These are phyloP conservation scores for Hysterangium stoloniferum DNA, from an alignment of 768 basidiomycete genomes.

Conservation along the genomic window DNA sequence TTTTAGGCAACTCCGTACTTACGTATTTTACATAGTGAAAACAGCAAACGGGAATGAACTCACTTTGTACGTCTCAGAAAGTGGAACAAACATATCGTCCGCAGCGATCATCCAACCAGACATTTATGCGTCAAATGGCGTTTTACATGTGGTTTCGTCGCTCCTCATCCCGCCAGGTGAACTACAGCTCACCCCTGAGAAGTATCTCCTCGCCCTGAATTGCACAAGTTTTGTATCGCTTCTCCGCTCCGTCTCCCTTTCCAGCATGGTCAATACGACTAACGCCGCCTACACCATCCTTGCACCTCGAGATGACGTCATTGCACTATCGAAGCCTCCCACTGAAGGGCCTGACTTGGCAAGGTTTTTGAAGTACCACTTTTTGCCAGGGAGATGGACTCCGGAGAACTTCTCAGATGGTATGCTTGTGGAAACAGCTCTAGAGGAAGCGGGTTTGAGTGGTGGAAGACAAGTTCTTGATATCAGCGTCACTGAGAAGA, in stretches of 20 bases:
- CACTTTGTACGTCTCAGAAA: conserved; percentile 46
- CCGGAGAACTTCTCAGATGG: conserved; percentile 63
- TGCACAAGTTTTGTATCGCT: conserved; percentile 87
- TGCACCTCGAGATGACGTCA: conserved; percentile 82
- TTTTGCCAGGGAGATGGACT: conserved; percentile 75
- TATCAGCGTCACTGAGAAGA: conserved; percentile 49
- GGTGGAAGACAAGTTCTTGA: conserved; percentile 63
- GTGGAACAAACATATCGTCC: conserved; percentile 44
- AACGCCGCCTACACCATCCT: conserved; percentile 76
- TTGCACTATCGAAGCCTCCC: conserved; percentile 51
- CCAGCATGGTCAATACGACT: conserved; percentile 60
- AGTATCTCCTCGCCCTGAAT: conserved; percentile 86
- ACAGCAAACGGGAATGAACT: conserved; percentile 62
- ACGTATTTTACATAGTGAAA: conserved; percentile 40
- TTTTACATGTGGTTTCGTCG: conserved; percentile 80
- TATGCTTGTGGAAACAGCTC: conserved; percentile 71
- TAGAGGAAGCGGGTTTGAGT: conserved; percentile 63
- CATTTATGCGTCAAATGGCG: conserved; percentile 91
- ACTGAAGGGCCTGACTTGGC: conserved; percentile 62
- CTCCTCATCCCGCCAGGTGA: conserved; percentile 73
- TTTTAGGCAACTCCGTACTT: background rate
- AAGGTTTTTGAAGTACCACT: conserved; percentile 79
- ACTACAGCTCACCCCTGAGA: conserved; percentile 84
- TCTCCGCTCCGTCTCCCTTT: conserved; percentile 75
- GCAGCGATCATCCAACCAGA: conserved; percentile 67